A percentile compares a stretch with the other conserved stretches of the same genome.
phyloP scores from a whole-genome alignment of 2,329 filamentous ascomycete species.

The Neobulgaria alba region DNA sequence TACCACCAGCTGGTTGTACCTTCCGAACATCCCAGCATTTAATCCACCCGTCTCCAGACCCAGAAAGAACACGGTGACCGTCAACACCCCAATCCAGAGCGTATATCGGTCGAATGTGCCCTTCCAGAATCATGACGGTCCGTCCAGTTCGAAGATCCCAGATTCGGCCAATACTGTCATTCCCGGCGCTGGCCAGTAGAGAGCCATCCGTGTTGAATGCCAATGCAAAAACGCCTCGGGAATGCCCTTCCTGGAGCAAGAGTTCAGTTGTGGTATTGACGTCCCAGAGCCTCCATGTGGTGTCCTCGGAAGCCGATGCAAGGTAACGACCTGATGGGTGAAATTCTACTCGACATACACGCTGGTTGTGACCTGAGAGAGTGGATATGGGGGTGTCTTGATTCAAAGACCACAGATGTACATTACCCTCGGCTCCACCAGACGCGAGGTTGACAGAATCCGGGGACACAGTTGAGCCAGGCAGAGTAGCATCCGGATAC shows the following conservation, averaged over 20 bases:
- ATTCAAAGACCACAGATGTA: slow-evolving; percentile 84
- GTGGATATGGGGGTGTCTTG: slow-evolving; percentile 80
- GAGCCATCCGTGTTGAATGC: slow-evolving; percentile 89
- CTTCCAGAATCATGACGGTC: slow-evolving; percentile 91
- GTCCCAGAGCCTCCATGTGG: slow-evolving; percentile 95
- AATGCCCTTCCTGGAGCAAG: slow-evolving; percentile 87
- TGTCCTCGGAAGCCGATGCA: slow-evolving; percentile 90
- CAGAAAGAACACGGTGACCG: slow-evolving; percentile 85
- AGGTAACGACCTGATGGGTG: slow-evolving; percentile 86
- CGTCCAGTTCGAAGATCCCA: slow-evolving; percentile 92
- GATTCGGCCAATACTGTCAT: slow-evolving; percentile 89
- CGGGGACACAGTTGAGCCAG: slow-evolving; percentile 60
- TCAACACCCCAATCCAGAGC: slow-evolving; percentile 88
- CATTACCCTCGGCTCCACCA: slow-evolving; percentile 76
- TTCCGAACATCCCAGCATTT: slow-evolving; percentile 97
- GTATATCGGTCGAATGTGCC: slow-evolving; percentile 83
- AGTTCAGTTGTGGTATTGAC: slow-evolving; percentile 77
- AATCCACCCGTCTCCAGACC: slow-evolving; percentile 88
- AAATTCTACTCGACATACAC: slow-evolving; percentile 88
- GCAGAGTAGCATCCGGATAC: slow-evolving; percentile 74
- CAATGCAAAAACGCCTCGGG: slow-evolving; percentile 82
- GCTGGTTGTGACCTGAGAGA: slow-evolving; percentile 72
- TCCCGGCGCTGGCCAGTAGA: slow-evolving; percentile 79
- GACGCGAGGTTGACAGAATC: slow-evolving; percentile 78
- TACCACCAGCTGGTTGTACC: slow-evolving; percentile 71